Percentiles rank a stretch among this genome's conserved stretches.
Conservation (phyloP, 2,329 filamentous ascomycete species). For the Monosporascus sp. region DNA sequence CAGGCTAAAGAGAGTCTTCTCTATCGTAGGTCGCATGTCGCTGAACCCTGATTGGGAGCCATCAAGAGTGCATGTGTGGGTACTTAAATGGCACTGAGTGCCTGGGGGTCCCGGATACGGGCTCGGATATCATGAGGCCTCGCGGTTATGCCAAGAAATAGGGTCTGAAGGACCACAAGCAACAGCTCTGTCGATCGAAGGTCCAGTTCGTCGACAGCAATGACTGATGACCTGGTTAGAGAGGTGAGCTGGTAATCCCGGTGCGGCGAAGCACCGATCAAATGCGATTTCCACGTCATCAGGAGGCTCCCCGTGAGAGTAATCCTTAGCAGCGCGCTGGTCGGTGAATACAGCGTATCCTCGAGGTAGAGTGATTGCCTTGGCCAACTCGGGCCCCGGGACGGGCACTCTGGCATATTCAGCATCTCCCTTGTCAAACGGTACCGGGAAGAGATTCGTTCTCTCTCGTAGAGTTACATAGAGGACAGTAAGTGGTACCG, state of each 20-base stretch:
- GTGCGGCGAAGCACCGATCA: not conserved
- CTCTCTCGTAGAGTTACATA: not conserved
- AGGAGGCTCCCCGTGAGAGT: not conserved
- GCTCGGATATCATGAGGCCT: not conserved
- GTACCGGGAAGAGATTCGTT: not conserved
- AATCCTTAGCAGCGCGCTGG: not conserved
- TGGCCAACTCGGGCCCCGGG: not conserved
- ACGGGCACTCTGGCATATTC: not conserved
- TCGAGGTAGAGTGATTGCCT: not conserved
- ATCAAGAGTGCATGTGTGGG: not conserved
- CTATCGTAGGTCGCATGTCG: not conserved
- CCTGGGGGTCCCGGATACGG: not conserved
- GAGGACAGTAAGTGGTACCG: not conserved
- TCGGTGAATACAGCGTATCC: not conserved
- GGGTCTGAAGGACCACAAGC: not conserved
- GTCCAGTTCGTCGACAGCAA: no score
- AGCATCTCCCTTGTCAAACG: not conserved
- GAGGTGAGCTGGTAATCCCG: not conserved
- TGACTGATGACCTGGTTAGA: not conserved
- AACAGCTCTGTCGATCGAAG: no score
- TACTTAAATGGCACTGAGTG: not conserved
- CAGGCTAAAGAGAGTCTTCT: not conserved
- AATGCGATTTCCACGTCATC: not conserved
- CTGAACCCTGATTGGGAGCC: not conserved
- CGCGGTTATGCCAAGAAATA: not conserved